Evolutionary conservation across 1,284 basidiomycete species (phyloP).

Genomic region (Cryptococcus jaspeensis): DNA sequence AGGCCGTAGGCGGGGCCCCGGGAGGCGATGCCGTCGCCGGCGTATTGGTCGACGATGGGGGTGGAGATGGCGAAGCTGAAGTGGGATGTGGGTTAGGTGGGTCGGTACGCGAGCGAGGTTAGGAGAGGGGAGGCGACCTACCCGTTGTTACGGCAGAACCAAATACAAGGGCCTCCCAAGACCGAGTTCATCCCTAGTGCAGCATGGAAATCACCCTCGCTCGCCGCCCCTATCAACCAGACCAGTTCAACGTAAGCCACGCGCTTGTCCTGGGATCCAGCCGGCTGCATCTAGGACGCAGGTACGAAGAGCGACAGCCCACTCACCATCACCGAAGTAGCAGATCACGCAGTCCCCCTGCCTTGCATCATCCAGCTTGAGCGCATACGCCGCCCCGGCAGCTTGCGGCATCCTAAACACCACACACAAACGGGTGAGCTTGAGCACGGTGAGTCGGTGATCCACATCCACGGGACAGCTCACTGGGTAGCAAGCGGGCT

Average conservation of each 20-base stretch:
- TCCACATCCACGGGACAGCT: slow-evolving; percentile 2
- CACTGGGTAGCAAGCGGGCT: slow-evolving; percentile 86
- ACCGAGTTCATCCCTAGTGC: slow-evolving; percentile 56
- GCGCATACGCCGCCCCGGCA: slow-evolving; percentile 85
- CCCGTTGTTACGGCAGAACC: slow-evolving; percentile 53
- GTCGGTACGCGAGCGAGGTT: slow-evolving; percentile 60
- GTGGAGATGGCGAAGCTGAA: slow-evolving; percentile 96
- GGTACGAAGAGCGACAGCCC: not conserved
- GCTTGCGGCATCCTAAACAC: slow-evolving; percentile 73
- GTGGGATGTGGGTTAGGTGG: slow-evolving; percentile 56
- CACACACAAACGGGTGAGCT: not conserved
- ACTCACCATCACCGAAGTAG: slow-evolving; percentile 73
- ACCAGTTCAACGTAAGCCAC: not conserved
- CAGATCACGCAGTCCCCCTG: slow-evolving; percentile 79
- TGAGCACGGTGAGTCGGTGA: not conserved
- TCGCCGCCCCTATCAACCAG: slow-evolving; percentile 50
- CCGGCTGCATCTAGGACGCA: not conserved
- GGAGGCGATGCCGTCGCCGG: slow-evolving; percentile 89
- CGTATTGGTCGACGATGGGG: slow-evolving; percentile 82
- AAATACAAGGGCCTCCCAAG: slow-evolving; percentile 51
- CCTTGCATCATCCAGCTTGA: slow-evolving; percentile 73
- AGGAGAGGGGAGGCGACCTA: slow-evolving; percentile 66
- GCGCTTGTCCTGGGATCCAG: not conserved
- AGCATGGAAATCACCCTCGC: slow-evolving; percentile 59
- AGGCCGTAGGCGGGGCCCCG: slow-evolving; percentile 93